Evolutionary conservation across 2,329 filamentous ascomycete genomes (phyloP).

Genomic region (Colletotrichum sidae): DNA sequence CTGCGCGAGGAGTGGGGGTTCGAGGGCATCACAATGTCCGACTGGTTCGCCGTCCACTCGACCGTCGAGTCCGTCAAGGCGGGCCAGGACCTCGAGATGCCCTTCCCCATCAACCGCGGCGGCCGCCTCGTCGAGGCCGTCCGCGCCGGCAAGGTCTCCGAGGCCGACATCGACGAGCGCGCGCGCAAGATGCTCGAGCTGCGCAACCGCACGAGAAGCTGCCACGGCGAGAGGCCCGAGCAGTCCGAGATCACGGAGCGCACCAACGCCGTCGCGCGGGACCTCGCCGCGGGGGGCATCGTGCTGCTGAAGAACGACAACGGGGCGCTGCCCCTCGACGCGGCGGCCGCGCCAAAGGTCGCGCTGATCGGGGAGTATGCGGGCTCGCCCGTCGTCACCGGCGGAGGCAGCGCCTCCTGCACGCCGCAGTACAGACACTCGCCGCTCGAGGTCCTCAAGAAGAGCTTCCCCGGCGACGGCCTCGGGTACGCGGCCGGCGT

Average conservation of each 20-base stretch:
- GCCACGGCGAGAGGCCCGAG: slow-evolving; percentile 27
- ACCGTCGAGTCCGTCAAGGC: slow-evolving; percentile 45
- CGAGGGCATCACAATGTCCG: slow-evolving; percentile 49
- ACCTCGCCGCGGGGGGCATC: slow-evolving; percentile 37
- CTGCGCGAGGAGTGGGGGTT: slow-evolving; percentile 49
- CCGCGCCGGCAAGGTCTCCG: slow-evolving; percentile 29
- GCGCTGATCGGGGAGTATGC: slow-evolving; percentile 32
- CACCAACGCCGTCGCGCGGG: slow-evolving; percentile 34
- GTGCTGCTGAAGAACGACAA: slow-evolving; percentile 39
- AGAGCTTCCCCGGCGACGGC: background rate
- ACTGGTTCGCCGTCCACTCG: slow-evolving; percentile 49
- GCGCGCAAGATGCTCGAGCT: slow-evolving; percentile 37
- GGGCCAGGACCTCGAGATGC: slow-evolving; percentile 50
- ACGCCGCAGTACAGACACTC: slow-evolving; percentile 35
- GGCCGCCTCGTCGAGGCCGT: slow-evolving; percentile 38
- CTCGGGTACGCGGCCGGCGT: slow-evolving; percentile 25
- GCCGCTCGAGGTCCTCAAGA: slow-evolving; percentile 25
- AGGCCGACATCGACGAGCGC: slow-evolving; percentile 34
- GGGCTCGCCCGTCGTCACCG: slow-evolving; percentile 15
- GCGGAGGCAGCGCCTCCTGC: slow-evolving; percentile 33
- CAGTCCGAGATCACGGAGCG: slow-evolving; percentile 31
- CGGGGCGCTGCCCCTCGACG: slow-evolving; percentile 12
- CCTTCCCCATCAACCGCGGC: slow-evolving; percentile 39
- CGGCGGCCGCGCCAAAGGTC: slow-evolving; percentile 1
- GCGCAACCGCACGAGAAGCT: slow-evolving; percentile 23